phyloP scores from a whole-genome alignment of 2,329 filamentous ascomycete genomes.

The Penicillium griseofulvum region DNA sequence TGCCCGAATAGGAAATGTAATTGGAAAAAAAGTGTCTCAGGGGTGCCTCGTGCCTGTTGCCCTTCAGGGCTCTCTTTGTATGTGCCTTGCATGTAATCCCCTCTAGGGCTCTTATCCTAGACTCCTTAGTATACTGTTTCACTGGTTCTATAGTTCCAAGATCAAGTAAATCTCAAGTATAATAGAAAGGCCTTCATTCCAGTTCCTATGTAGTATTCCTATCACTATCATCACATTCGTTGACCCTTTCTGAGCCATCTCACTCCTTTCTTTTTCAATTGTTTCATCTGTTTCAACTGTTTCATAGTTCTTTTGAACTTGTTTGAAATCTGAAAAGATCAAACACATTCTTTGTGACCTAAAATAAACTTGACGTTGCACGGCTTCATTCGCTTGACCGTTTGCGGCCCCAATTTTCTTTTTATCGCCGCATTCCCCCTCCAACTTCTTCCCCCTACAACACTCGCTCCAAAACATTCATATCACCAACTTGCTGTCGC shows the following conservation, averaged over 20 bases:
- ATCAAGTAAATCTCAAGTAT: constrained; percentile 6
- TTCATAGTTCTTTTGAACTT: background rate
- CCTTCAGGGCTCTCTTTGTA: background rate
- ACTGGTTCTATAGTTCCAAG: constrained; percentile 9
- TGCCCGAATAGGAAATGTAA: constrained; percentile 16
- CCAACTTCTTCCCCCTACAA: constrained; percentile 18
- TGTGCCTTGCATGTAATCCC: constrained; percentile 5
- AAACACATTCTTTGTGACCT: constrained; percentile 7
- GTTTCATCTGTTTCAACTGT: background rate
- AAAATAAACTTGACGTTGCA: constrained; percentile 4
- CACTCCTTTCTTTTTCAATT: background rate
- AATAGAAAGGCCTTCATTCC: constrained; percentile 12
- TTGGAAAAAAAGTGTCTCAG: constrained; percentile 15
- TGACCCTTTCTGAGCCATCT: background rate
- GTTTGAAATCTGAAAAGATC: background rate
- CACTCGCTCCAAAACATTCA: constrained; percentile 50
- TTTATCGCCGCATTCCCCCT: constrained; percentile 22
- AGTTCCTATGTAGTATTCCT: background rate
- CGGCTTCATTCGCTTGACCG: constrained; percentile 26
- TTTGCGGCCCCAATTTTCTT: constrained; percentile 27
- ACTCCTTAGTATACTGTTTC: constrained; percentile 12
- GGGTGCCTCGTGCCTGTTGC: constrained; percentile 17
- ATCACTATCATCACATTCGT: constrained; percentile 3
- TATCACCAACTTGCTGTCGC: constrained; percentile 55
- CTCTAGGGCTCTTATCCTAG: constrained; percentile 9